phyloP scores from a whole-genome alignment of 495 filamentous ascomycete genomes.

The Penicillium desertorum region DNA sequence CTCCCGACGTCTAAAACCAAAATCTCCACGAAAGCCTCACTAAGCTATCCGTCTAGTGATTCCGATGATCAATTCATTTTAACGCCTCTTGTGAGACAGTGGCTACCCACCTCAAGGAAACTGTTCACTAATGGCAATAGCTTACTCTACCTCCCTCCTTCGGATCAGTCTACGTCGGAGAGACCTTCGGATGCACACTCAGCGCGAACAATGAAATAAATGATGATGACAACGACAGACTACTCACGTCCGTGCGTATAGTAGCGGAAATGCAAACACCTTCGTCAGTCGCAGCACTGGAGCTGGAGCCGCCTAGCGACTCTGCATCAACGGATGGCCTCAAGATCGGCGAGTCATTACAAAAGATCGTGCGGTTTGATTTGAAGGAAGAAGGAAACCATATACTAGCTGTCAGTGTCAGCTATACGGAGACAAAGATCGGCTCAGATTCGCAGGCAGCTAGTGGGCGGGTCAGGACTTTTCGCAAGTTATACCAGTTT shows the following conservation, averaged over 20 bases:
- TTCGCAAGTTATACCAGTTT: slow-evolving; percentile 96
- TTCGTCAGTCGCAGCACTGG: slow-evolving; percentile 56
- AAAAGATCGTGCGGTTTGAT: slow-evolving; percentile 81
- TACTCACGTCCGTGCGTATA: slow-evolving; percentile 73
- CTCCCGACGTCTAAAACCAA: slow-evolving; percentile 51
- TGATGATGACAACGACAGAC: slow-evolving; percentile 43
- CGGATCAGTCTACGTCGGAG: slow-evolving; percentile 91
- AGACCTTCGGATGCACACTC: slow-evolving; percentile 90
- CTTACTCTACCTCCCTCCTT: slow-evolving; percentile 92
- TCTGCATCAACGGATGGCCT: slow-evolving; percentile 49
- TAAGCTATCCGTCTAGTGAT: slow-evolving; percentile 52
- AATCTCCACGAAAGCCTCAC: slow-evolving; percentile 51
- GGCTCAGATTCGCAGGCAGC: slow-evolving; percentile 57
- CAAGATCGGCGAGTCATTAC: slow-evolving; percentile 66
- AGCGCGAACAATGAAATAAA: slow-evolving; percentile 87
- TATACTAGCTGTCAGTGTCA: slow-evolving; percentile 89
- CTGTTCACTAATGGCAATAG: slow-evolving; percentile 29
- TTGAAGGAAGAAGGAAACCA: slow-evolving; percentile 93
- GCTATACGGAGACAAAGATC: slow-evolving; percentile 68
- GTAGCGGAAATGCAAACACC: slow-evolving; percentile 95
- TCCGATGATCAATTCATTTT: slow-evolving; percentile 56
- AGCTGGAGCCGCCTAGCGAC: slow-evolving; percentile 49
- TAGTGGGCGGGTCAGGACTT: slow-evolving; percentile 74
- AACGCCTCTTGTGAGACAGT: slow-evolving; percentile 53
- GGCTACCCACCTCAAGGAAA: neutral